These are phyloP conservation scores for Mucor indicus DNA, from an alignment of 371 early-diverging fungal genomes.

Conservation along the genomic window DNA sequence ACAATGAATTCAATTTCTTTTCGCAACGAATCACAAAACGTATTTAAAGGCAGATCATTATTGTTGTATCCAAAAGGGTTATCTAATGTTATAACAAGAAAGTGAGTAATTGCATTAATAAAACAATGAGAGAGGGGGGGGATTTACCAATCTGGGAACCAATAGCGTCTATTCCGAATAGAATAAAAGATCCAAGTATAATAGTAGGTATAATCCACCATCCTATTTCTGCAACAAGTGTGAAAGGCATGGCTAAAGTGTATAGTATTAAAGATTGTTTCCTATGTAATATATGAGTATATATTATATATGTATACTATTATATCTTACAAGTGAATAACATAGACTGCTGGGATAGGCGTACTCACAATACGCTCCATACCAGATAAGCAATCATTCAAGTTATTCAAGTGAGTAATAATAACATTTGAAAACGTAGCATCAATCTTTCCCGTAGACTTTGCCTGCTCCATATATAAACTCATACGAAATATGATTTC, in stretches of 20 bases:
- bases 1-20: conserved; percentile 47
- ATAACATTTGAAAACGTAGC: conserved; percentile 47
- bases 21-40: conserved; percentile 38
- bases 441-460: conserved; percentile 46
- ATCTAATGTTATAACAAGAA: conserved; percentile 42
- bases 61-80: conserved; percentile 69
- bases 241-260: conserved; percentile 68
- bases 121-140: no score
- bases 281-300: conserved; percentile 9
- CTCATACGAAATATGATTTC: conserved; percentile 59
- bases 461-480: conserved; percentile 50
- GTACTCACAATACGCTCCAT: conserved; percentile 77
- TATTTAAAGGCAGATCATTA: conserved; percentile 47
- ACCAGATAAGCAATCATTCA: conserved; percentile 66
- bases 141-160: conserved; percentile 34
- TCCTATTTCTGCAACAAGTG: conserved; percentile 49
- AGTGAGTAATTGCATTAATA: no score
- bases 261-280: conserved; percentile 71
- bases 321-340: conserved; percentile 60
- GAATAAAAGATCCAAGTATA: conserved; percentile 61
- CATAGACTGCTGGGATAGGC: conserved; percentile 80
- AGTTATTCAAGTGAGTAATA: conserved; percentile 42
- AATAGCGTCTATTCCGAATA: conserved; percentile 76
- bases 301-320: background rate
- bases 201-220: conserved; percentile 64